Base-by-base conservation (phyloP, 768 basidiomycete species). In the Termitomyces eurrhizus region DNA sequence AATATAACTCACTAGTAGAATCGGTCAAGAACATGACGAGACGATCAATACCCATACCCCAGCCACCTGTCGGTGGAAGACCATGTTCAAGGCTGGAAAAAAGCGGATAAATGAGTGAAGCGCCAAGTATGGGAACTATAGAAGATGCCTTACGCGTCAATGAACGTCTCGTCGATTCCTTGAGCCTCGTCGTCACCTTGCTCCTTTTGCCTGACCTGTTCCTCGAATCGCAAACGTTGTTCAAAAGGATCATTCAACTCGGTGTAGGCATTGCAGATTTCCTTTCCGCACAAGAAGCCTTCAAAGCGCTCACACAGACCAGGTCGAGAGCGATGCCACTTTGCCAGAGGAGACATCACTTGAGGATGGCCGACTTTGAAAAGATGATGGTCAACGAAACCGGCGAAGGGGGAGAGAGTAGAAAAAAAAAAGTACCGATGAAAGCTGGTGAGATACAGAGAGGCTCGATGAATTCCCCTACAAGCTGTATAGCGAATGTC, bases 231-330 rank as follows among this genome's bases (percentile, higher is more conserved):
- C 68, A 93, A 77, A 39, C 95, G 83, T 76, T 99, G 97, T 74
- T 95, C 93, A 71, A 95, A 96, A 0, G 94, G 97, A 76, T 99
- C 97, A 77, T 99, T 99, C 81, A 99, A 84, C 80, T 99, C 97
- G 45, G 97, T 99, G 73, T 99, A 99, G 26, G 97, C 96, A 69
- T 99, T 98, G 81, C 93, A 95, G 75, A 98, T 88, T 76, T 98
- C 96, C 82, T 97, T 95, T 61, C 93, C 93, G 56, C 94, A 96
- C 83, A 99, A 84, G 84, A 99, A 99, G 9, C 87, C 93, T 74
- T 99, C 97, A 78, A 99, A 99, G 18, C 97, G 94, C 74, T 99
- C 97, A 75, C 97, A 98, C 29, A 99, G 83, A 42, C 97, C 97
- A 0, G 95, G 93, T 45, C 93, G 87, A n/a, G 92, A 92, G 64